phyloP scores from a whole-genome alignment of 164 flowering plant genomes.

The Chimonanthus salicifolius region DNA sequence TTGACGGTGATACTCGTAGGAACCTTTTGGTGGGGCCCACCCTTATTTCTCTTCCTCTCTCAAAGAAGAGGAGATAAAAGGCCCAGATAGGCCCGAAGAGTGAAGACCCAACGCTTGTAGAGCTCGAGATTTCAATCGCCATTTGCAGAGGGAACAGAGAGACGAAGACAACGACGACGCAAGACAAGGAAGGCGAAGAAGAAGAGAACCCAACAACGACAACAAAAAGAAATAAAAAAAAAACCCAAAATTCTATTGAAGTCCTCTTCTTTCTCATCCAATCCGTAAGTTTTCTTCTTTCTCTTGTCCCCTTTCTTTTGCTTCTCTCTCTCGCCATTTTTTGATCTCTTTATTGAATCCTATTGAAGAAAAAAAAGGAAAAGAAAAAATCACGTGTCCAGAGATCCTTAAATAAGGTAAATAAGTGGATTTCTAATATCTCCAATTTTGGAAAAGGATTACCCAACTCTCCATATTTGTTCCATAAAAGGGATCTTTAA shows the following conservation, averaged over 20 bases:
- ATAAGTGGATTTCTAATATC: no score
- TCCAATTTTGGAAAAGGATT: no score
- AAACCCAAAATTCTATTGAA: conserved; percentile 23
- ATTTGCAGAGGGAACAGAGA: background rate
- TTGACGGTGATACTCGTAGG: no score
- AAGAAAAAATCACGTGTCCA: no score
- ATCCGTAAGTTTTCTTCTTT: conserved; percentile 34
- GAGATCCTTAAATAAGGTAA: no score
- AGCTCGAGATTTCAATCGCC: background rate
- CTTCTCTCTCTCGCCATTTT: background rate
- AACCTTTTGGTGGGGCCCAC: no score
- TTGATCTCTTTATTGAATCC: background rate
- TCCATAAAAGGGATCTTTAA: background rate
- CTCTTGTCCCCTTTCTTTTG: background rate
- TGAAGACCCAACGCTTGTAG: background rate
- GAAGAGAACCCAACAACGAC: background rate
- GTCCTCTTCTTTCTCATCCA: conserved; percentile 30
- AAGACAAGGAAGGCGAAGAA: background rate
- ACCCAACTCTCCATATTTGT: background rate
- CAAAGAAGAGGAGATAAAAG: background rate
- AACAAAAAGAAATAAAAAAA: conserved; percentile 12
- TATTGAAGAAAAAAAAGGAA: background rate
- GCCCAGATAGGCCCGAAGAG: background rate
- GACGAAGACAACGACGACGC: background rate
- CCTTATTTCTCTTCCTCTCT: background rate